Base-by-base conservation (phyloP, 2,329 filamentous ascomycete genomes). In the Penicillium sp. region DNA sequence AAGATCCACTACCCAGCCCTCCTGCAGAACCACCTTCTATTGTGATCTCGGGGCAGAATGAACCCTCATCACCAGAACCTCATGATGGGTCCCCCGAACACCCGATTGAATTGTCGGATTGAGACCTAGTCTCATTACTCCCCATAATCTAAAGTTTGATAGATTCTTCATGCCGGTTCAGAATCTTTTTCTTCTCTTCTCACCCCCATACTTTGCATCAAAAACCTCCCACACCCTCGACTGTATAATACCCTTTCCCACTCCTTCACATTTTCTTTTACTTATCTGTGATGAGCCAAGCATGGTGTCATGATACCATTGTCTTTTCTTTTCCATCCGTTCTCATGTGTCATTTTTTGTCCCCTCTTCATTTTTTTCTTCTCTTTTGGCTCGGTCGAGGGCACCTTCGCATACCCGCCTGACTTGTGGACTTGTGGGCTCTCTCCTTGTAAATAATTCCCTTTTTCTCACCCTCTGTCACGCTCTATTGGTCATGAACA, bases 91-190 rank as follows among this genome's bases (percentile, higher is more conserved):
- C 68, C 29, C 63, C 67, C 35, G 52, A 22, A 39, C 63, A 67
- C 49, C 63, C 66, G 45, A 61, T 63, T 42, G 66, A 71, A 57
- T 54, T 62, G 33, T 68, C 63, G 51, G 64, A 64, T 60, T 69
- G 52, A 68, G 58, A 49, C 44, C 6, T 21, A 13, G 31, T 27
- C 54, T 51, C 44, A 26, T 35, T 26, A 42, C 49, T 35, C 42
- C 39, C 52, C 43, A 31, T 70, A 71, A 71, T 70, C 57, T 71
- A 72, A 72, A 71, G 65, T 67, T 64, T 73, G 68, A 71, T 72
- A 70, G 68, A 70, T 57, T 57, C 62, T 51, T 55, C 63, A 70
- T 66, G 68, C 61, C 59, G 63, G 65, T 66, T 67, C 65, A 62
- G 65, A 69, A 63, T 39, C 42, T 21, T 39, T 31, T 48, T 33